These are phyloP conservation scores for Starmerella vaccinii DNA, from an alignment of 805 yeast genomes.

Conservation along the genomic window DNA sequence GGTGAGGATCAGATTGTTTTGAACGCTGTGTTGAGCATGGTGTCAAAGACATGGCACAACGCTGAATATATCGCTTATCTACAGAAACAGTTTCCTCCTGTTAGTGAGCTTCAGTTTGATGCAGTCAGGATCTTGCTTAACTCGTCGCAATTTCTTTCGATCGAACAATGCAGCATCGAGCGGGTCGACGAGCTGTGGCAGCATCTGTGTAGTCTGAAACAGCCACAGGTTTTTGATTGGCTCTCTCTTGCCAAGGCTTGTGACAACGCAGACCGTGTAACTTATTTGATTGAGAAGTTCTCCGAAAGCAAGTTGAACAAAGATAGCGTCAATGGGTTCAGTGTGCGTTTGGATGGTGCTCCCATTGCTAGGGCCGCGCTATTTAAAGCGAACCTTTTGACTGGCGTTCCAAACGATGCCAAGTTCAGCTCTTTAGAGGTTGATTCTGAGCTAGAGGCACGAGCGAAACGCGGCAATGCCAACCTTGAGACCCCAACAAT, in stretches of 20 bases:
- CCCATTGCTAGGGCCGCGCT: constrained; percentile 8
- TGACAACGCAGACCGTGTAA: constrained; percentile 18
- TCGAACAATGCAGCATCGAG: constrained; percentile 4
- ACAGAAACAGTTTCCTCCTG: constrained; percentile 8
- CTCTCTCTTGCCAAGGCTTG: constrained; percentile 23
- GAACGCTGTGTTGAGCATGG: constrained; percentile 19
- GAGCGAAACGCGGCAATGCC: neutral
- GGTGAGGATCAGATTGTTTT: constrained; percentile 12
- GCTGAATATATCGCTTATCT: constrained; percentile 17
- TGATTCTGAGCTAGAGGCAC: constrained; percentile 5
- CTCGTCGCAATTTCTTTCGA: constrained; percentile 11
- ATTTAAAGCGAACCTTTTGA: neutral
- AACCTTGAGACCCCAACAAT: neutral
- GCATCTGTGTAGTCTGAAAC: constrained; percentile 7
- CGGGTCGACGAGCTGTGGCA: constrained; percentile 20
- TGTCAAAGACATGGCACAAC: constrained; percentile 21
- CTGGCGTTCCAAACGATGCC: neutral
- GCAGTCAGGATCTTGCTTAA: constrained; percentile 22
- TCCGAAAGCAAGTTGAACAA: neutral
- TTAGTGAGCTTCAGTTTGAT: constrained; percentile 14
- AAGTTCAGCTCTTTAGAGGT: neutral
- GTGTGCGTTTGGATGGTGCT: neutral
- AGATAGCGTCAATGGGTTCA: neutral
- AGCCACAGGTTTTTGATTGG: constrained; percentile 23
- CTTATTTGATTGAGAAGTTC: constrained; percentile 9